Base-by-base conservation (phyloP, 306 rosid species). In the Astragalus membranaceus region DNA sequence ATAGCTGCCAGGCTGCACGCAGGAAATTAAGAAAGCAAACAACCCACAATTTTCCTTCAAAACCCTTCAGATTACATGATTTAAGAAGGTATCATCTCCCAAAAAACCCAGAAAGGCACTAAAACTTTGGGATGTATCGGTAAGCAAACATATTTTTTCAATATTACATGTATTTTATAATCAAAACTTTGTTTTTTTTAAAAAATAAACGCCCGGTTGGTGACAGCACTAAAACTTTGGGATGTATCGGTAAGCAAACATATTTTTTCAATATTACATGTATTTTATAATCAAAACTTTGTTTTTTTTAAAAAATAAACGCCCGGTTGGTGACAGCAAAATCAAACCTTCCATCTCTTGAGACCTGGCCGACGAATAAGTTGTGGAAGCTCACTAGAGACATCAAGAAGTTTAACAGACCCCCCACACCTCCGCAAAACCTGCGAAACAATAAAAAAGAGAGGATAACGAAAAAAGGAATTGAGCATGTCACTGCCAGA, bases 361-460 rank as follows among this genome's bases (percentile, higher is more conserved):
- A 95, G 96, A 78, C 99, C 99, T 30, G 93, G 90, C 60, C 91
- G 79, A 5, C 88, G 86, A 69, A 74, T 84, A 70, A 95, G 99
- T 68, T 95, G 90, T 48, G 93, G 97, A 77, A 95, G 91, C 78
- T 95, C 95, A 78, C 74, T 73, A 54, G 97, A 95, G 79, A 95
- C 97, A 43, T 95, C 96, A 74, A 91, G 29, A 41, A 95, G 93
- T 79, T 91, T 81, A 75, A 91, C 88, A 69, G 97, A 87, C 59
- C 87, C 95, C 14, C 85, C 89, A 78, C 88, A 86, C 65, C 79
- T 89, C 66, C 90, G 85, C 88, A 95, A 81, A 81, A 95, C 81
- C 99, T 94, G 88, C 73, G 80, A 69, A 36, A 60, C 12, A 36
- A 52, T 37, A 54, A 23, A 47, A 50, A 64, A 33, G 13, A 35